Conservation (phyloP, 768 basidiomycete genomes). For the Tylopilus plumbeoviolaceoides region DNA sequence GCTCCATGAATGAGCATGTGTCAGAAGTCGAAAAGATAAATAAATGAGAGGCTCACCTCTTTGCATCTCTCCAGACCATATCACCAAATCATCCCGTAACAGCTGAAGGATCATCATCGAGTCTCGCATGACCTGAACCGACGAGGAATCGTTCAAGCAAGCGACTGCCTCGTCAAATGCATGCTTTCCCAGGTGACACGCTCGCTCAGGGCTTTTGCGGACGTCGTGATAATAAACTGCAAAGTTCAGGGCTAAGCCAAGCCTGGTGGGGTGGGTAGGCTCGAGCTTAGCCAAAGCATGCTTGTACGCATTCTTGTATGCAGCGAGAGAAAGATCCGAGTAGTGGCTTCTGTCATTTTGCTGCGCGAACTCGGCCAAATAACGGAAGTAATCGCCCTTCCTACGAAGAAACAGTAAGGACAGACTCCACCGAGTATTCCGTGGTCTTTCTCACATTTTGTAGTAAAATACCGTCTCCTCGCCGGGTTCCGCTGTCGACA, state of each 20-base stretch:
- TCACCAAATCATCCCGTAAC: slow-evolving; percentile 76
- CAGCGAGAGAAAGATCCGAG: slow-evolving; percentile 73
- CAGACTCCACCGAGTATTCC: background rate
- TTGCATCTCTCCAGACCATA: slow-evolving; percentile 80
- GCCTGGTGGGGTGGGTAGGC: slow-evolving; percentile 78
- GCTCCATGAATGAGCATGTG: slow-evolving; percentile 16
- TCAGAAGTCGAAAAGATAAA: slow-evolving; percentile 11
- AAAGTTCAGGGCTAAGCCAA: slow-evolving; percentile 88
- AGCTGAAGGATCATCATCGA: slow-evolving; percentile 82
- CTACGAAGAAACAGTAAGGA: slow-evolving; percentile 32
- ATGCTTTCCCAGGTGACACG: slow-evolving; percentile 86
- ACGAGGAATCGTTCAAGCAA: slow-evolving; percentile 47
- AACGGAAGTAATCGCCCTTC: slow-evolving; percentile 90
- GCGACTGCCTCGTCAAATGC: slow-evolving; percentile 88
- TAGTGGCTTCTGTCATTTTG: slow-evolving; percentile 64
- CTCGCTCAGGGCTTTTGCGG: slow-evolving; percentile 77
- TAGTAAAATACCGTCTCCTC: slow-evolving; percentile 88
- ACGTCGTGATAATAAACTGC: slow-evolving; percentile 93
- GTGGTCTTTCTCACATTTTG: slow-evolving; percentile 61
- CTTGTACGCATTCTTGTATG: slow-evolving; percentile 83
- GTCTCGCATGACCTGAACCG: slow-evolving; percentile 50
- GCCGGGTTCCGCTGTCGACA: slow-evolving; percentile 62
- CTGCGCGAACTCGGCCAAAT: slow-evolving; percentile 81
- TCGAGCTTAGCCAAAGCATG: slow-evolving; percentile 73
- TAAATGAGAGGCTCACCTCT: slow-evolving; percentile 28